Evolutionary conservation across 441 rosid species (phyloP).

Genomic region (Kokia cookei): DNA sequence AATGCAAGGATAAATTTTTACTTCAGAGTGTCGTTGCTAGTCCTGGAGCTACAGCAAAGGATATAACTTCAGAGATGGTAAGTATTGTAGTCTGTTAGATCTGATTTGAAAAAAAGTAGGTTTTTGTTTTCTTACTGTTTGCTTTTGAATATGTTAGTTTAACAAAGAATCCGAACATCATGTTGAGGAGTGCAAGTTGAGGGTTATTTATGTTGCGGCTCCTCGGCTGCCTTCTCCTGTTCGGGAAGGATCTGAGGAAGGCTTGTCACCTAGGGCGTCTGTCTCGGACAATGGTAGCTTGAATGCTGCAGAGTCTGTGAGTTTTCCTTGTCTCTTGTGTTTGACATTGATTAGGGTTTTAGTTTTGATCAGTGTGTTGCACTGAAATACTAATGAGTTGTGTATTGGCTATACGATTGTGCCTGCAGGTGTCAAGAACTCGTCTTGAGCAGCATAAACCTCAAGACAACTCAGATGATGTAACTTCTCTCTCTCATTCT

Average conservation of each 20-base stretch:
- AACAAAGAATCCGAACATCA: conserved; percentile 60
- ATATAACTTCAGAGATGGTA: conserved; percentile 66
- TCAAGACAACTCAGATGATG: conserved; percentile 55
- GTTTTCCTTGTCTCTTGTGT: conserved; percentile 6
- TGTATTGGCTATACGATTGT: conserved; percentile 1
- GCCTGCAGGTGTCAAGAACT: conserved; percentile 43
- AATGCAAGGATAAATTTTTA: conserved; percentile 69
- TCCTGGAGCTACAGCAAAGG: conserved; percentile 51
- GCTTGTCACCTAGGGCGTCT: conserved; percentile 72
- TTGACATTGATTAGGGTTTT: not conserved
- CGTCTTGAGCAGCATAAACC: conserved; percentile 37
- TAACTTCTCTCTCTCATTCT: conserved; percentile 14
- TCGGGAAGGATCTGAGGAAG: conserved; percentile 84
- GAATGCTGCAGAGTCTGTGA: conserved; percentile 31
- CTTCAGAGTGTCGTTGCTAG: conserved; percentile 13
- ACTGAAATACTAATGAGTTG: not conserved
- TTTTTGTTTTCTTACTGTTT: not conserved
- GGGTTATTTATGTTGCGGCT: conserved; percentile 72
- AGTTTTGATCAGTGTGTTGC: not conserved
- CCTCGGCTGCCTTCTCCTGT: conserved; percentile 85
- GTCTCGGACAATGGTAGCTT: conserved; percentile 51
- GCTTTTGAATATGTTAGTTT: conserved; percentile 36
- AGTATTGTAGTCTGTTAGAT: not conserved
- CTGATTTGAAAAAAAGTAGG: not conserved
- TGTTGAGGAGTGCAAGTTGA: conserved; percentile 75